Percentiles rank a stretch among this genome's conserved stretches.
Evolutionary conservation across 1,284 basidiomycete species (phyloP).

Genomic region (Fomitopsis schrenkii): DNA sequence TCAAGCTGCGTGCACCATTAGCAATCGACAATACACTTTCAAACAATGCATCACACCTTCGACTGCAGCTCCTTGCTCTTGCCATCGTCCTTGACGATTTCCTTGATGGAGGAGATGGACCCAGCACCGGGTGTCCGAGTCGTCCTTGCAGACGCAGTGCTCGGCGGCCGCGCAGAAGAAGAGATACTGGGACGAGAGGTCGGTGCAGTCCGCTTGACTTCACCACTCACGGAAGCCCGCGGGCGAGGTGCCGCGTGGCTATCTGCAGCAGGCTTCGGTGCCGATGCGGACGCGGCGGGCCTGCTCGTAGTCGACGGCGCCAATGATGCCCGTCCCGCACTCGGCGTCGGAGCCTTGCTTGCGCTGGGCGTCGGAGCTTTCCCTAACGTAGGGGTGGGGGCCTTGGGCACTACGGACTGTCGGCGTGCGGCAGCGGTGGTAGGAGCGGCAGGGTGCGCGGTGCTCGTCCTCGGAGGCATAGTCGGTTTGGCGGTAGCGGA

Average conservation of each 20-base stretch:
- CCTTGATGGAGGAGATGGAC: slow-evolving; percentile 69
- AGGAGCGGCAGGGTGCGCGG: slow-evolving; percentile 24
- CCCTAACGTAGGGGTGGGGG: slow-evolving; percentile 42
- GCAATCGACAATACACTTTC: slow-evolving; percentile 8
- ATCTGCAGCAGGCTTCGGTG: slow-evolving; percentile 36
- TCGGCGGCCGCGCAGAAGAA: slow-evolving; percentile 21
- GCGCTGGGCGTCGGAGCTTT: slow-evolving; percentile 37
- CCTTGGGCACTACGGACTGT: slow-evolving; percentile 29
- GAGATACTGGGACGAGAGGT: slow-evolving; percentile 25
- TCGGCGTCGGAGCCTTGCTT: slow-evolving; percentile 39
- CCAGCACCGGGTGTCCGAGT: slow-evolving; percentile 39
- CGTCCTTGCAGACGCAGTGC: slow-evolving; percentile 28
- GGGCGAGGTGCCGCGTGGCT: slow-evolving; percentile 26
- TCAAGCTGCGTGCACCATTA: slow-evolving; percentile 43
- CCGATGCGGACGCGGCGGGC: slow-evolving; percentile 11
- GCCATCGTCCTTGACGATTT: slow-evolving; percentile 52
- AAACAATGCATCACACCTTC: slow-evolving; percentile 41
- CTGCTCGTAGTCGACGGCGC: slow-evolving; percentile 20
- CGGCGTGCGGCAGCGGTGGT: slow-evolving; percentile 19
- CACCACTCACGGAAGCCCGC: slow-evolving; percentile 32
- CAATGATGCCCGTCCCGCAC: slow-evolving; percentile 40
- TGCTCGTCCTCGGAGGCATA: slow-evolving; percentile 31
- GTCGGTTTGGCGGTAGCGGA: slow-evolving; percentile 38
- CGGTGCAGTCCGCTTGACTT: slow-evolving; percentile 24
- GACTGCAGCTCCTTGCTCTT: slow-evolving; percentile 56